A percentile compares a stretch with the other conserved stretches of the same genome.
Conservation (phyloP, 345 rosid genomes). For the rapeseed (Brassica napus) region Da-Ae NC_063437.1:18575501-18576000, state of each 20-base stretch:
- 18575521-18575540: background rate
- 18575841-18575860: too few relatives aligned
- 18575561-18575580: background rate
- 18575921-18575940: too few relatives aligned
- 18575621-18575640: background rate
- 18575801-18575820: too few relatives aligned
- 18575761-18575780: background rate
- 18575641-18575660: background rate
- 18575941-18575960: too few relatives aligned
- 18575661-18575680: background rate
- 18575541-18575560: background rate
- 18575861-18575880: too few relatives aligned
- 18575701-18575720: background rate
- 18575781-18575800: background rate
- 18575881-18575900: too few relatives aligned
- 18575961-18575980: background rate
- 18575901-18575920: too few relatives aligned
- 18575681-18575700: background rate
- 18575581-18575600: background rate
- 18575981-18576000: background rate
- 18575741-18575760: background rate
- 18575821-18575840: background rate
- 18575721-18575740: background rate
- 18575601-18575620: background rate
- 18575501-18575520: background rate